phyloP scores from a whole-genome alignment of 345 rosid species.

The Lepidium sativum region DNA sequence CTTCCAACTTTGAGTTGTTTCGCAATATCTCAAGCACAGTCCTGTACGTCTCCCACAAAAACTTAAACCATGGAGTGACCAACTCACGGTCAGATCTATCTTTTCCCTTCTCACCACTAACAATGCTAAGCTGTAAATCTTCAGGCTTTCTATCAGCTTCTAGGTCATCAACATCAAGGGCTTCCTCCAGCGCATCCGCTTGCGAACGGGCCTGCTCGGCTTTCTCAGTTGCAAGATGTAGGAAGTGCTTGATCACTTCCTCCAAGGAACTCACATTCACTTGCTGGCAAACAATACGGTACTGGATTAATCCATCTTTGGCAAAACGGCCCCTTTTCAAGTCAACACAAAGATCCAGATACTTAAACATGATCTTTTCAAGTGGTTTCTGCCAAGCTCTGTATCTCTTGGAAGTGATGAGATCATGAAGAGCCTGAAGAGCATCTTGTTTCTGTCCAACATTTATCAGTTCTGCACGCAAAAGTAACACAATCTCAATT shows the following conservation, averaged over 20 bases:
- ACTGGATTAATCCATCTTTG: constrained; percentile 94
- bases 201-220: constrained; percentile 96
- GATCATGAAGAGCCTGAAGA: constrained; percentile 76
- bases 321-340: constrained; percentile 89
- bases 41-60: constrained; percentile 98
- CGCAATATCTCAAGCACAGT: constrained; percentile 93
- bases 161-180: constrained; percentile 97
- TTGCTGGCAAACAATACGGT: constrained; percentile 91
- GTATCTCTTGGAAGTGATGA: constrained; percentile 86
- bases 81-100: constrained; percentile 97
- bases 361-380: constrained; percentile 91
- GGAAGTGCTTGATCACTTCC: constrained; percentile 97
- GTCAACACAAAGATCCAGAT: constrained; percentile 93
- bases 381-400: constrained; percentile 93
- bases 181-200: constrained; percentile 92
- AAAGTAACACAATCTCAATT: background rate
- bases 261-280: constrained; percentile 92
- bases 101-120: constrained; percentile 98
- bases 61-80: constrained; percentile 99
- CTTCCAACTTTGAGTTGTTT: constrained; percentile 96
- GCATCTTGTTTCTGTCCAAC: constrained; percentile 99
- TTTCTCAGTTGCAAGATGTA: constrained; percentile 89
- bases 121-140: constrained; percentile 95
- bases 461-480: constrained; percentile 68
- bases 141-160: constrained; percentile 98